Conservation (phyloP, 225 moss, liverwort and hornwort genomes). For the Bryum argenteum region DNA sequence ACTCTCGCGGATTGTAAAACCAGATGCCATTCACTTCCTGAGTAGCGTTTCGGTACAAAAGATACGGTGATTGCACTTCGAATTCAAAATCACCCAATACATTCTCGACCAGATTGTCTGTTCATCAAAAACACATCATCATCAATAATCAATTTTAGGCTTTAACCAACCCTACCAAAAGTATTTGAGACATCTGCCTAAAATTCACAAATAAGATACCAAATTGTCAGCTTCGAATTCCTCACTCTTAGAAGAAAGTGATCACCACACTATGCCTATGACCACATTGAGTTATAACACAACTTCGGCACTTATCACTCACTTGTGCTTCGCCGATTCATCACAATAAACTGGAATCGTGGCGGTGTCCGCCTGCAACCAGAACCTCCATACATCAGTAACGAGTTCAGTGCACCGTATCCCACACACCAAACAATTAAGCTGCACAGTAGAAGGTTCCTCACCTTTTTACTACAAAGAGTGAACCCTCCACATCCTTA, state of each 20-base stretch:
- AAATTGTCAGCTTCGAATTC: background rate
- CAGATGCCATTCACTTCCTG: constrained; percentile 98
- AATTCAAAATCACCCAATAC: constrained; percentile 95
- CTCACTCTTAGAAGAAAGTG: too few relatives aligned
- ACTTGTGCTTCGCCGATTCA: constrained; percentile 99
- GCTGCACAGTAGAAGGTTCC: constrained; percentile 1
- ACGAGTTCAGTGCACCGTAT: background rate
- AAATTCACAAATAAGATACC: background rate
- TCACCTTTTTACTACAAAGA: constrained; percentile 99
- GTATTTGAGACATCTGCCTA: too few relatives aligned
- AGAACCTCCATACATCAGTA: constrained; percentile 34
- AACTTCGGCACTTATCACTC: background rate
- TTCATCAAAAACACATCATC: background rate
- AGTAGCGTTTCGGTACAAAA: constrained; percentile 89
- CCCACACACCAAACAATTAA: background rate
- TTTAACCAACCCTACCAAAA: background rate
- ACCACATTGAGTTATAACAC: background rate
- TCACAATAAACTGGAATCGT: constrained; percentile 97
- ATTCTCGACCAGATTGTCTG: constrained; percentile 97
- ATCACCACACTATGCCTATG: background rate
- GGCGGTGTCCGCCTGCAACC: constrained; percentile 82
- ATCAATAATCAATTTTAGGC: background rate
- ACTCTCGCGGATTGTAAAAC: constrained; percentile 93
- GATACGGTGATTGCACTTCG: constrained; percentile 96
- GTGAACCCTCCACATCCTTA: constrained; percentile 98